phyloP scores from a whole-genome alignment of 2,329 filamentous ascomycete species.

The Xylariaceae sp. region DNA sequence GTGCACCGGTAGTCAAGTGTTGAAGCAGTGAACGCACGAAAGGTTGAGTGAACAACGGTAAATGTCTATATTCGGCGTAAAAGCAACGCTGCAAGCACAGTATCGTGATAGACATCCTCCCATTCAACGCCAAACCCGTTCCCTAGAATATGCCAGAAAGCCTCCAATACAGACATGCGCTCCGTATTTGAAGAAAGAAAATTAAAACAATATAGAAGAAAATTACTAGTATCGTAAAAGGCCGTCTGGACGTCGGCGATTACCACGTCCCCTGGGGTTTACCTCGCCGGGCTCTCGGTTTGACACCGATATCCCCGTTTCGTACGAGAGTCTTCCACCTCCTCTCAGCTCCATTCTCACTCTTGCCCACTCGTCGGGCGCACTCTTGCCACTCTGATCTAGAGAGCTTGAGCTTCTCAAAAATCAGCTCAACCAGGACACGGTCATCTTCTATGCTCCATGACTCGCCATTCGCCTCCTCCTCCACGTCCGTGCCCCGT shows the following conservation, averaged over 20 bases:
- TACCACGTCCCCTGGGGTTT: conserved; percentile 54
- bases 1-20: background rate
- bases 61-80: conserved; percentile 2
- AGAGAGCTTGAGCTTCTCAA: conserved; percentile 60
- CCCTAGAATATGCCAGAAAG: conserved; percentile 5
- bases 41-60: background rate
- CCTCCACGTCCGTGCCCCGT: conserved; percentile 38
- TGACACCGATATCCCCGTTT: conserved; percentile 55
- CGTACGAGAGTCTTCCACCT: conserved; percentile 60
- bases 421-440: conserved; percentile 60
- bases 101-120: conserved; percentile 14
- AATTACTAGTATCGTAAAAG: background rate
- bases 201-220: background rate
- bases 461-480: conserved; percentile 42
- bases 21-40: background rate
- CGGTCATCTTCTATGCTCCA: conserved; percentile 62
- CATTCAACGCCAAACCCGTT: conserved; percentile 11
- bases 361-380: conserved; percentile 57
- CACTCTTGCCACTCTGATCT: conserved; percentile 65
- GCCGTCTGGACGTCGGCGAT: conserved; percentile 17
- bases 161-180: conserved; percentile 1
- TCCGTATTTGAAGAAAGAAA: background rate
- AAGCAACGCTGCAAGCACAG: conserved; percentile 12
- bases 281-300: conserved; percentile 42
- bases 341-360: conserved; percentile 50